Percentiles rank a stretch among this genome's conserved stretches.
Evolutionary conservation across 2,329 filamentous ascomycete species (phyloP).

Genomic region (Cladosporium sp.): DNA sequence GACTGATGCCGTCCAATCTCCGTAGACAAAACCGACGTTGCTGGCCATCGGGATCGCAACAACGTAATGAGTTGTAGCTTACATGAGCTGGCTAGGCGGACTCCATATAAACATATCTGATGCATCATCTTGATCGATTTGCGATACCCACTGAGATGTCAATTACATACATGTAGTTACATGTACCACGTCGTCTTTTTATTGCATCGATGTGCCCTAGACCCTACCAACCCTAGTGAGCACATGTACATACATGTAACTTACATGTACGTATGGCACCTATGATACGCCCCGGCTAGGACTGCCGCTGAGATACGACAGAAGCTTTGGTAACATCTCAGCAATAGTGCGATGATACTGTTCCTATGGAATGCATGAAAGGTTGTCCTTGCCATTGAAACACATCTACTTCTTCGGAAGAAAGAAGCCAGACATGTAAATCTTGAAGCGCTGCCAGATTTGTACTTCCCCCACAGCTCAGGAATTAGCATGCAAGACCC

Average conservation of each 20-base stretch:
- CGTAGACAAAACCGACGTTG: neutral
- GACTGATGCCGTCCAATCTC: no score
- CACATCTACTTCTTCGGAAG: neutral
- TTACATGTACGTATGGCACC: no score
- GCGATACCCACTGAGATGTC: neutral
- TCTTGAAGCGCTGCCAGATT: neutral
- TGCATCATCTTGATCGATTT: no score
- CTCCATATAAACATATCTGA: no score
- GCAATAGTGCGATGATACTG: no score
- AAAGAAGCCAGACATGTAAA: neutral
- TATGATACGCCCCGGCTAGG: neutral
- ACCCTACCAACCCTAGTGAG: neutral
- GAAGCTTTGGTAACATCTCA: no score
- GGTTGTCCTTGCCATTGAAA: neutral
- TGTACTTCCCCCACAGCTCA: neutral
- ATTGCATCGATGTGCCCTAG: neutral
- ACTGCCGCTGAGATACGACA: neutral
- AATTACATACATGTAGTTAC: no score
- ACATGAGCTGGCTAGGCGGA: no score
- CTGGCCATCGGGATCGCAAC: neutral
- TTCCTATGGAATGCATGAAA: no score
- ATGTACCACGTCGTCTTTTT: neutral
- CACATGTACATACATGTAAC: neutral
- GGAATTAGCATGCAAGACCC: neutral
- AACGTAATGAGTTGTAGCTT: rapidly evolving